phyloP scores from a whole-genome alignment of 805 yeast genomes.

The Candida koratica region DNA sequence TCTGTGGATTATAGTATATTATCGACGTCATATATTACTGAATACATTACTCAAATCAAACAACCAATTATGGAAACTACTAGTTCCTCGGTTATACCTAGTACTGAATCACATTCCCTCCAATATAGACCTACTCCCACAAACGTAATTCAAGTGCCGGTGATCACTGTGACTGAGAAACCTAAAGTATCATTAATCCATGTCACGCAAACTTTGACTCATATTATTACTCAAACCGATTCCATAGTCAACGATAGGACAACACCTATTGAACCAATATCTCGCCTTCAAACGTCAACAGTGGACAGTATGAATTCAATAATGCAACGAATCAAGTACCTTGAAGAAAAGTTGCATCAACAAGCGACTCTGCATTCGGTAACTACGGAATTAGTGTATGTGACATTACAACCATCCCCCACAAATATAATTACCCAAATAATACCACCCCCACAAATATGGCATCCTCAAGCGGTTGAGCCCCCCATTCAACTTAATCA shows the following conservation, averaged over 20 bases:
- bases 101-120: neutral
- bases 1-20: neutral
- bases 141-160: slow-evolving; percentile 5
- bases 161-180: slow-evolving; percentile 8
- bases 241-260: neutral
- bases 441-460: neutral
- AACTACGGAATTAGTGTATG: slow-evolving; percentile 4
- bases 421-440: neutral
- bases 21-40: neutral
- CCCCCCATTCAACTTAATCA: neutral
- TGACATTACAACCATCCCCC: neutral
- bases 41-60: neutral
- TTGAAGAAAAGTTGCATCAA: slow-evolving; percentile 4
- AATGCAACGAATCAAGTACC: neutral
- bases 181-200: slow-evolving; percentile 6
- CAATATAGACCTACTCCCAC: slow-evolving; percentile 9
- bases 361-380: neutral
- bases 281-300: neutral
- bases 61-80: neutral
- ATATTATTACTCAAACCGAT: neutral
- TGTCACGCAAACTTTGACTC: slow-evolving; percentile 7
- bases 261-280: neutral
- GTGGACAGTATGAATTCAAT: neutral
- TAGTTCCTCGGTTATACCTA: neutral
- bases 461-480: neutral